Percentiles rank a stretch among this genome's conserved stretches.
These are phyloP conservation scores for Globisporangium radiosum DNA, from an alignment of 352 stramenopile genomes.

Conservation along the genomic window DNA sequence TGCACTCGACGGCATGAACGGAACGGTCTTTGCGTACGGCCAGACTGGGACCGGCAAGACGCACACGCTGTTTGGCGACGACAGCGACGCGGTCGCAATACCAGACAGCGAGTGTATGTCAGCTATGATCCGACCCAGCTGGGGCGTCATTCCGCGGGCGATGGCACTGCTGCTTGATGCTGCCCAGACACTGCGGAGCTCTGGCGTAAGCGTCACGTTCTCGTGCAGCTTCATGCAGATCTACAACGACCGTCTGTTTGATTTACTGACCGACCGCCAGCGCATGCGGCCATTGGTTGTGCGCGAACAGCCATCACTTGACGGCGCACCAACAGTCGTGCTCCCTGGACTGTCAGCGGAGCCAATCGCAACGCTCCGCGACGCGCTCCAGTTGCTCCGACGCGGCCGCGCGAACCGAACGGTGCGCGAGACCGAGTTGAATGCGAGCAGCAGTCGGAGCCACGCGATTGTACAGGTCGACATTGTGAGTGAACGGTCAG, in stretches of 20 bases:
- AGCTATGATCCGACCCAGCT: constrained; percentile 7
- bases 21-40: constrained; percentile 90
- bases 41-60: constrained; percentile 91
- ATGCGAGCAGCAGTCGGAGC: constrained; percentile 82
- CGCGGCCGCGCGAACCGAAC: constrained; percentile 50
- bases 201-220: constrained; percentile 31
- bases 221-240: constrained; percentile 90
- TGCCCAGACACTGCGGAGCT: constrained; percentile 7
- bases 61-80: constrained; percentile 86
- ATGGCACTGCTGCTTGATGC: constrained; percentile 59
- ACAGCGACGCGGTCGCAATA: constrained; percentile 11
- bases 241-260: constrained; percentile 93
- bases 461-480: constrained; percentile 91
- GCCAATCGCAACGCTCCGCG: constrained; percentile 27
- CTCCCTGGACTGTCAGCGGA: constrained; percentile 58
- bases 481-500: constrained; percentile 37
- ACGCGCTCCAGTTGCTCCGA: constrained; percentile 48
- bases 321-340: constrained; percentile 46
- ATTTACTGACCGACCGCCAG: constrained; percentile 75
- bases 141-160: constrained; percentile 79
- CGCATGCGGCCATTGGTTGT: constrained; percentile 65
- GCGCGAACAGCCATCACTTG: constrained; percentile 47
- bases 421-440: constrained; percentile 81
- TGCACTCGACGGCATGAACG: constrained; percentile 80
- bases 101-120: constrained; percentile 3